Percentiles rank a stretch among this genome's conserved stretches.
Evolutionary conservation across 441 rosid species (phyloP).

Genomic region (Syzygium syzygioides): DNA sequence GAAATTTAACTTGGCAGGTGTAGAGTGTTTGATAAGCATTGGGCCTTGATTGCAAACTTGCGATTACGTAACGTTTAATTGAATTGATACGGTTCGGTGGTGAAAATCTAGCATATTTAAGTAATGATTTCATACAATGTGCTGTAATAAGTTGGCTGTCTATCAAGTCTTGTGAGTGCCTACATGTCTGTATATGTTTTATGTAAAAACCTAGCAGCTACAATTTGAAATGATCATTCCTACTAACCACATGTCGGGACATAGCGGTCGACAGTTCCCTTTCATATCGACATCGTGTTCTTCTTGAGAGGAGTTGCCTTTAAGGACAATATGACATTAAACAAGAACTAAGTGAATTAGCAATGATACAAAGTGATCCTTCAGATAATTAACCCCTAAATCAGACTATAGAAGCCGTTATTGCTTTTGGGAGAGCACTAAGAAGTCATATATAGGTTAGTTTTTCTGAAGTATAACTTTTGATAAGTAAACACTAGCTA

Average conservation of each 20-base stretch:
- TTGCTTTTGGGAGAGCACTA: background rate
- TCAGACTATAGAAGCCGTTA: background rate
- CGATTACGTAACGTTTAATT: constrained; percentile 10
- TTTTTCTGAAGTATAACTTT: background rate
- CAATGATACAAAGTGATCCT: background rate
- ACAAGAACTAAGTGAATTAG: background rate
- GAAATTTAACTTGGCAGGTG: constrained; percentile 15
- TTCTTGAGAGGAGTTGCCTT: background rate
- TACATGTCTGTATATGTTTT: background rate
- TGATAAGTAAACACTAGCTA: background rate
- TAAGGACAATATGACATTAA: background rate
- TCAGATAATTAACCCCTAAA: background rate
- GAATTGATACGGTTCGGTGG: background rate
- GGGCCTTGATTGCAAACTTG: constrained; percentile 22
- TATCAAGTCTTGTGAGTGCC: background rate
- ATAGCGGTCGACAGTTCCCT: background rate
- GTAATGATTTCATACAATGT: constrained; percentile 15
- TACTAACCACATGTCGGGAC: background rate
- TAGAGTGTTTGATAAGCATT: constrained; percentile 19
- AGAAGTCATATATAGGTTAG: background rate
- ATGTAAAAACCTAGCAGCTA: background rate
- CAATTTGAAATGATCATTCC: background rate
- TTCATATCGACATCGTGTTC: background rate
- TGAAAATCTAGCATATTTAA: background rate
- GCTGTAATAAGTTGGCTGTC: background rate